Base-by-base conservation (phyloP, 352 stramenopile genomes). In the Phytophthora europaea region DNA sequence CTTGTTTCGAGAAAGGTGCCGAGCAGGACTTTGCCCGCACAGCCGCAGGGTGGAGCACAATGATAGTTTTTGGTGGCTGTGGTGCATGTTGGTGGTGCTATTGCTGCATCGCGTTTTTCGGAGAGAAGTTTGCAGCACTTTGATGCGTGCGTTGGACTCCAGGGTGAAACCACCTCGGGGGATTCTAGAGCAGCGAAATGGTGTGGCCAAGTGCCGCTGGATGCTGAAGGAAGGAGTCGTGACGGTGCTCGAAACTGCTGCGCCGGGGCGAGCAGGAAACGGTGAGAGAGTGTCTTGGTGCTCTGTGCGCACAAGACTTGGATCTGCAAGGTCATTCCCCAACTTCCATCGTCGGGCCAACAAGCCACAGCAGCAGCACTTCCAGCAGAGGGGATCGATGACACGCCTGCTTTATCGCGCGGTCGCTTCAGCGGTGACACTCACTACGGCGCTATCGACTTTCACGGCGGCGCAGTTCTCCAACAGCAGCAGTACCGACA, bases 341-440 rank as follows among this genome's bases (percentile, higher is more conserved):
- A 78, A 75, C 57, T 72, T 75, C 26, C 72, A 43, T 59, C 50
- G 45, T 50, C 47, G 48, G 60, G 65, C 40, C 31, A 59, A 64
- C 52, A 65, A 63, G 40, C 16, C 5, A 63, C 38, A 68, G 2
- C 34, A 69, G 22, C 43, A 59, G 54, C 5, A 51, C 22, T 51
- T 52, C 5, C 20, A 31, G 18, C 10, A 52, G 12, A 55, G 26
- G 52, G 63, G 22, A 50, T 34, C 45, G 16, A 75, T 72, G 67
- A 63, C 50, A n/a, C 69, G 73, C 15, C 28, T 72, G 18, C 33
- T 73, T 45, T 62, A 59, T 64, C 75, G 26, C 38, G 31, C 68
- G 10, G 31, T 76, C 13, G 61, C 50, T 16, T 61, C 65, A 40
- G 45, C 61, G 7, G 43, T 76, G 22, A 55, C 67, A 2, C 51